These are phyloP conservation scores for Coemansia sp. DNA, from an alignment of 192 early-diverging fungal species.

Conservation along the genomic window DNA sequence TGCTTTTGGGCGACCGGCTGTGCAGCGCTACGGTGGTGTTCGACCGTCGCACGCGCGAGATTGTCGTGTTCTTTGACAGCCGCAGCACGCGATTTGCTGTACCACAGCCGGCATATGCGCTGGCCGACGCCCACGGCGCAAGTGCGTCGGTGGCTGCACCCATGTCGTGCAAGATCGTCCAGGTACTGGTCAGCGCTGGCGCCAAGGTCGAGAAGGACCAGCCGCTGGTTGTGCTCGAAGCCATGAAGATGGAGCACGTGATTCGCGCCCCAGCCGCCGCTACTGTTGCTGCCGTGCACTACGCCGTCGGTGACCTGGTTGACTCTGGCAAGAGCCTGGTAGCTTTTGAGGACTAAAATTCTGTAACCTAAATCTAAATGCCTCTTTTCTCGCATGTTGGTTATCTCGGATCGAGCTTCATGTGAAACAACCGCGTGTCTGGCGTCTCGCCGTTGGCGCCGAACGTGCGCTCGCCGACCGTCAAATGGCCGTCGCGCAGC, in stretches of 20 bases:
- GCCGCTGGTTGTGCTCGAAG: slow-evolving; percentile 83
- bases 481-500: slow-evolving; percentile 16
- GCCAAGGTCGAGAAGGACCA: slow-evolving; percentile 78
- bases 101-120: slow-evolving; percentile 58
- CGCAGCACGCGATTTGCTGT: slow-evolving; percentile 44
- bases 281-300: slow-evolving; percentile 69
- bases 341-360: no score
- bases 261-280: slow-evolving; percentile 78
- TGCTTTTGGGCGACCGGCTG: slow-evolving; percentile 34
- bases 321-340: slow-evolving; percentile 65
- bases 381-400: no score
- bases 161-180: slow-evolving; percentile 97
- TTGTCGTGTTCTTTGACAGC: slow-evolving; percentile 65
- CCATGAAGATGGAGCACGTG: slow-evolving; percentile 99
- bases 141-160: slow-evolving; percentile 72
- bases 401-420: no score
- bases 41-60: slow-evolving; percentile 23
- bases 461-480: slow-evolving; percentile 20
- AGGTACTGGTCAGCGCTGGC: slow-evolving; percentile 72
- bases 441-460: neutral
- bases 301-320: slow-evolving; percentile 84
- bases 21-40: slow-evolving; percentile 61
- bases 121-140: slow-evolving; percentile 52
- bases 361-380: no score
- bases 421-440: no score